Percentiles rank a stretch among this genome's conserved stretches.
Evolutionary conservation across 2,329 filamentous ascomycete species (phyloP).

Genomic region (Trichoderma sp.): DNA sequence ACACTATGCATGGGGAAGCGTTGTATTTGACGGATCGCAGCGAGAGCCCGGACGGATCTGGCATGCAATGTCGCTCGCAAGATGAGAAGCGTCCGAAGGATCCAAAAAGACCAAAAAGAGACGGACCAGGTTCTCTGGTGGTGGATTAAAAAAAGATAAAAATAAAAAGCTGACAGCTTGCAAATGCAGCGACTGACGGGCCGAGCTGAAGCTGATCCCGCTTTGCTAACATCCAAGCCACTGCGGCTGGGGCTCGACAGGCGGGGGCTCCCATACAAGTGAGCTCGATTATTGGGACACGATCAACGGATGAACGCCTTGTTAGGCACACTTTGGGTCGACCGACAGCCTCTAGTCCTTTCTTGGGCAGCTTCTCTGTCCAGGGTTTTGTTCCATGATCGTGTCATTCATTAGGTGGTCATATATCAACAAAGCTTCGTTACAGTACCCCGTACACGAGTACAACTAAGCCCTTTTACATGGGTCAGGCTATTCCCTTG

Average conservation of each 20-base stretch:
- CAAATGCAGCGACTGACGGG: neutral
- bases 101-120: neutral
- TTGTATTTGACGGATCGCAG: neutral
- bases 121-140: neutral
- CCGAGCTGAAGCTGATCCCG: constrained; percentile 6
- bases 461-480: neutral
- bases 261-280: neutral
- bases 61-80: neutral
- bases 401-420: no score
- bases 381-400: neutral
- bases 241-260: constrained; percentile 9
- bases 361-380: neutral
- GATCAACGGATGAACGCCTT: neutral
- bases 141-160: neutral
- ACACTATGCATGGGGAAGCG: neutral
- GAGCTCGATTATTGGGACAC: no score
- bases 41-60: neutral
- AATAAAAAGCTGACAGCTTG: constrained; percentile 9
- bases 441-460: neutral
- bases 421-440: no score
- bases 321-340: neutral
- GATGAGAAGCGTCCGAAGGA: neutral
- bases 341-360: neutral
- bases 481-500: neutral
- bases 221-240: constrained; percentile 8